Evolutionary conservation across 2,329 filamentous ascomycete genomes (phyloP), one percentile per base, ranked within the genome.

Genomic region (Calonectria hawksworthii): DNA sequence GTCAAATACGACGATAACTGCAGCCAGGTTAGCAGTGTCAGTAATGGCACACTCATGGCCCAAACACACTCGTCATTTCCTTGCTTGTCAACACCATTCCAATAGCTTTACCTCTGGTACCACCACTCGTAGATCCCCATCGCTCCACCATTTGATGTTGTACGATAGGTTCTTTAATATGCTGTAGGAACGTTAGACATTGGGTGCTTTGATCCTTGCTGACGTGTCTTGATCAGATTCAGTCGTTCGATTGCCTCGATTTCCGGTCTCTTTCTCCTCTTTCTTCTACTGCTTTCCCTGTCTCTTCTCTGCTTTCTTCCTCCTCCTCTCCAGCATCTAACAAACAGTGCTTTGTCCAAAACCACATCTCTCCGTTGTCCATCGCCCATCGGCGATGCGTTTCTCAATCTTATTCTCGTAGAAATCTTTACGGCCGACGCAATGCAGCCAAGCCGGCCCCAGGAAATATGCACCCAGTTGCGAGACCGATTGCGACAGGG

Each of bases 111-210:
- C 81, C 51, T 83, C 81, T 1, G 80, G 81, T 5, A 80, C 80
- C 73, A 83, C 70, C 2, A 82, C 81, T 26, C 81, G 74, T 11
- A 82, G 73, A 63, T 82, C 81, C 50, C 81, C 66, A n/a, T 82
- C 81, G 1, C 44, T 54, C 81, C 81, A 82, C 26, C 76, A 77
- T 0, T 38, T 30, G 1, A 78, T 56, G 52, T 81, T 81, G 10
- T 74, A 74, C 0, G 78, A 80, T 11, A 82, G 71, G 4, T 77
- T 75, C 21, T 79, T 76, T 21, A 82, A 82, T 0, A 79, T 81
- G 61, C 78, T 82, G 41, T 82, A 82, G 0, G 81, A 75, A 1
- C 81, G 79, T 41, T 82, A 83, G 4, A 83, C 74, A 16, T 82
- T 82, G 6, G 77, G 76, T 23, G 75, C 72, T 52, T 82, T 82